Percentiles rank a stretch among this genome's conserved stretches.
Conservation (phyloP, 2,329 filamentous ascomycete genomes). For the Exophiala aquamarina region DNA sequence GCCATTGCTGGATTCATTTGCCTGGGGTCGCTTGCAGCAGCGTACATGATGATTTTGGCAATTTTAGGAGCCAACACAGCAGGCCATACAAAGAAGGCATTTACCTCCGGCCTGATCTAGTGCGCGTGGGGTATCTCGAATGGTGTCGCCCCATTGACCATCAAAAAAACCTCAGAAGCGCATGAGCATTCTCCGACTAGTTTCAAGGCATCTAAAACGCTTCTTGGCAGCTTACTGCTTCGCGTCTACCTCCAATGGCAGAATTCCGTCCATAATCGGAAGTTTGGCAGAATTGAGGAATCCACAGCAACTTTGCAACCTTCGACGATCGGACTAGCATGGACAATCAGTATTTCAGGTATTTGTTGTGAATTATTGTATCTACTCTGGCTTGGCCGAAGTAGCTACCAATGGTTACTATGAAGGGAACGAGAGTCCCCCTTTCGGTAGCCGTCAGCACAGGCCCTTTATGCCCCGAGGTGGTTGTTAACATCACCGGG, state of each 20-base stretch:
- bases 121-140: neutral
- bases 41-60: neutral
- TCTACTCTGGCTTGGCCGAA: too few species aligned
- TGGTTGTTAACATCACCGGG: too few species aligned
- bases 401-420: too few species aligned
- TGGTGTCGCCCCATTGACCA: neutral
- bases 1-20: neutral
- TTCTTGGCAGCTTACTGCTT: neutral
- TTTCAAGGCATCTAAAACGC: neutral
- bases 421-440: too few species aligned
- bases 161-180: neutral
- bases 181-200: neutral
- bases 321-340: too few species aligned
- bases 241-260: neutral
- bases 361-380: too few species aligned
- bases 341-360: too few species aligned
- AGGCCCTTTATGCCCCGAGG: too few species aligned
- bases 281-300: too few species aligned
- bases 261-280: too few species aligned
- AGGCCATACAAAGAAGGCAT: slow-evolving; percentile 1
- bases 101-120: neutral
- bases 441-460: too few species aligned
- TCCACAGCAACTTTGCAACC: too few species aligned
- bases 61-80: neutral
- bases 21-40: neutral